A percentile compares a stretch with the other conserved stretches of the same genome.
These are phyloP conservation scores for Pyrenochaeta sp. DNA, from an alignment of 2,329 filamentous ascomycete species.

Conservation along the genomic window DNA sequence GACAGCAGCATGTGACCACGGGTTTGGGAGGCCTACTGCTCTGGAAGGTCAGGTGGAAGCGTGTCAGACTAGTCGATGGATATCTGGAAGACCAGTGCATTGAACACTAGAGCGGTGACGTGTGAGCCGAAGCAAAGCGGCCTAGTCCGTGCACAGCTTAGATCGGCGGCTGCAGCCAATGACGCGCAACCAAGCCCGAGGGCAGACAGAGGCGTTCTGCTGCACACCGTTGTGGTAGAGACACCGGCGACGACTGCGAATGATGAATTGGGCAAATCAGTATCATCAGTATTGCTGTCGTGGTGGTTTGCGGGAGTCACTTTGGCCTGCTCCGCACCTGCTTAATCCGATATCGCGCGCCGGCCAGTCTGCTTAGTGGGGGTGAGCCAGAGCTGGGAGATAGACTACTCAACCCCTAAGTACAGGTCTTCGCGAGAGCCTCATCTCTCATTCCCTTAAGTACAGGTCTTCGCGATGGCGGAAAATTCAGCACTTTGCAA, in stretches of 20 bases:
- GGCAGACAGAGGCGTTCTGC: too few relatives aligned
- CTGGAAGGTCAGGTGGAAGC: constrained; percentile 17
- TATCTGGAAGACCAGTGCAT: too few relatives aligned
- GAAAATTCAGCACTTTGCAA: constrained; percentile 33
- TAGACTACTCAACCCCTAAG: constrained; percentile 42
- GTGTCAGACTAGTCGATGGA: constrained; percentile 3
- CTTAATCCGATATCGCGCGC: constrained; percentile 28
- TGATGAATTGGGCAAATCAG: too few relatives aligned
- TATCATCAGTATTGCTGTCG: too few relatives aligned
- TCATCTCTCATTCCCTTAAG: constrained; percentile 40
- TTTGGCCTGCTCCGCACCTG: constrained; percentile 13
- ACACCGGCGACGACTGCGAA: too few relatives aligned
- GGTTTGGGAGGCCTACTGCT: constrained; percentile 3
- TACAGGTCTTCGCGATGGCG: constrained; percentile 39
- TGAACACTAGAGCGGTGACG: not conserved
- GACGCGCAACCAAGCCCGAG: not conserved
- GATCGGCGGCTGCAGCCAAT: constrained; percentile 4
- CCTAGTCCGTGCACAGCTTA: not conserved
- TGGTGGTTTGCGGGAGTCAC: too few relatives aligned
- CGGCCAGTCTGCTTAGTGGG: constrained; percentile 32
- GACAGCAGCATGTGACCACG: constrained; percentile 7
- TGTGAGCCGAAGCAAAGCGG: constrained; percentile 17
- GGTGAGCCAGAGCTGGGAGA: constrained; percentile 27
- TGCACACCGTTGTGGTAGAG: too few relatives aligned
- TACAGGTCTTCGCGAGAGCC: constrained; percentile 29